phyloP scores from a whole-genome alignment of 2,329 filamentous ascomycete species.

The Daldinia sp. region DNA sequence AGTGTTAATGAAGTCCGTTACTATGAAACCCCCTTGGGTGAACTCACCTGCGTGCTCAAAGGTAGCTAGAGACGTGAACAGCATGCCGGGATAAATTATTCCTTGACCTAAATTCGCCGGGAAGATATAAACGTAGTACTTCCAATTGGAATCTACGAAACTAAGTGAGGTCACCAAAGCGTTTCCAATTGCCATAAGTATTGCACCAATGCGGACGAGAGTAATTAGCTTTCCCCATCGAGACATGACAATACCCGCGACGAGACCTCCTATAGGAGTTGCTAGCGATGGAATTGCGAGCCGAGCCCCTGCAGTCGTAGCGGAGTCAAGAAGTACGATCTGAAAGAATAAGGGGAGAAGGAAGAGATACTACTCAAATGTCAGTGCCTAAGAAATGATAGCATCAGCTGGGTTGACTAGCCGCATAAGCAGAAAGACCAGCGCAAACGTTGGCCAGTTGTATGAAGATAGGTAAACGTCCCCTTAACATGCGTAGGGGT shows the following conservation, averaged over 20 bases:
- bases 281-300: slow-evolving; percentile 70
- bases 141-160: slow-evolving; percentile 59
- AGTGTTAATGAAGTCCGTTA: slow-evolving; percentile 15
- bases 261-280: slow-evolving; percentile 63
- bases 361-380: slow-evolving; percentile 64
- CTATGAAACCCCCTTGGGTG: neutral
- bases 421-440: slow-evolving; percentile 68
- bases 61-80: slow-evolving; percentile 69
- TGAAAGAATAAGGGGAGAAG: slow-evolving; percentile 77
- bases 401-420: slow-evolving; percentile 48
- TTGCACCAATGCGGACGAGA: slow-evolving; percentile 60
- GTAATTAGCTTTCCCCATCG: slow-evolving; percentile 60
- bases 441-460: slow-evolving; percentile 68
- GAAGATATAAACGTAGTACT: slow-evolving; percentile 65
- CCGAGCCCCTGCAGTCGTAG: slow-evolving; percentile 69
- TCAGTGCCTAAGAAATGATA: neutral
- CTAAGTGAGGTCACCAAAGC: slow-evolving; percentile 58
- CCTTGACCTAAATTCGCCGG: slow-evolving; percentile 68
- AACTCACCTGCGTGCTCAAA: slow-evolving; percentile 67
- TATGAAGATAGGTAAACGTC: slow-evolving; percentile 61
- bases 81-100: slow-evolving; percentile 64
- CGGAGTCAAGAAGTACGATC: slow-evolving; percentile 69
- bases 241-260: slow-evolving; percentile 67
- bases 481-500: slow-evolving; percentile 64
- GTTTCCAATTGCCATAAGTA: slow-evolving; percentile 63